Evolutionary conservation across 495 filamentous ascomycete species (phyloP), one percentile per base, ranked within the genome.

Genomic region (Penicillium egyptiacum): DNA sequence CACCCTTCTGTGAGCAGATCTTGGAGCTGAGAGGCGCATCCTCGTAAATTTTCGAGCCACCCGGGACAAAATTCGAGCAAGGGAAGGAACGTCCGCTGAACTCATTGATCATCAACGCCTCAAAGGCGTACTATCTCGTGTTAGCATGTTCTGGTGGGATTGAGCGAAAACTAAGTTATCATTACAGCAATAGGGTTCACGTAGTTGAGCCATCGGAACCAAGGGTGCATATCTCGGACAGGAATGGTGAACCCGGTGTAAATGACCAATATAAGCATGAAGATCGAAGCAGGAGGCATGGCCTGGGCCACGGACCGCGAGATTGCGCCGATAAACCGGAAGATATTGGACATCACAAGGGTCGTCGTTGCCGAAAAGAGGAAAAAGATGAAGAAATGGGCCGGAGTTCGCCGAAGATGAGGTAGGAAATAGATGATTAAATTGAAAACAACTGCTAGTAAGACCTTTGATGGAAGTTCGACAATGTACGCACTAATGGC

Each of bases 181-280:
- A 67, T 62, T 66, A 71, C 69, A 1, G 83, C 85, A 40, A 97
- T 83, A 5, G 91, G 91, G 59, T 96, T 86, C 12, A 96, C 69
- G 58, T 90, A 96, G 60, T 90, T 89, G 35, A 97, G 75, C 92
- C 92, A 96, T 30, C 88, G 80, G 61, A 89, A 89, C 88, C 92
- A 96, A 2, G 75, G 79, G 12, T 86, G 83, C 90, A 96, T 96
- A 51, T 73, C 49, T 49, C 66, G 69, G 40, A 83, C 81, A 0
- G 91, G 92, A 58, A 98, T 90, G 3, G 85, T 86, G 69, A 96
- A 96, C 9, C 92, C 92, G 50, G 92, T 96, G 67, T 94, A 96
- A 55, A 96, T 89, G 63, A 95, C 78, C 39, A 96, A 75, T 42
- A 83, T 81, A 47, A 96, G 79, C 70, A 96, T 93, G 60, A 96